Evolutionary conservation across 148 eudicot genomes (phyloP).

Genomic region (Mesembryanthemum crystallinum): DNA sequence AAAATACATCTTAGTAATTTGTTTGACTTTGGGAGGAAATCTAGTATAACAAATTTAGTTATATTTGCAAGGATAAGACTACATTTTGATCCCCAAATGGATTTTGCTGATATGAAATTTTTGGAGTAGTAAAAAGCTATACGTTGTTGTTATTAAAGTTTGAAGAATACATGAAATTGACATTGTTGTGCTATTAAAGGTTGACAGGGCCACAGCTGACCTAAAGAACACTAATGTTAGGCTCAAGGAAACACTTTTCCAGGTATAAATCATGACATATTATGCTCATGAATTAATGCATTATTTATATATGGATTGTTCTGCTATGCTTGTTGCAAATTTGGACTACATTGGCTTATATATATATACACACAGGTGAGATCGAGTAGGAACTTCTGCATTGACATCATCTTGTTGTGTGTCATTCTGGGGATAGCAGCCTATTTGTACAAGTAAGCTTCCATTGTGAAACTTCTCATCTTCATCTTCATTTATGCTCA

Average conservation of each 20-base stretch:
- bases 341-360: neutral
- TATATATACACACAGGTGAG: conserved; percentile 52
- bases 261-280: conserved; percentile 35
- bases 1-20: too few relatives aligned
- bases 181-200: conserved; percentile 33
- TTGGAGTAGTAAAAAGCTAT: neutral
- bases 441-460: conserved; percentile 82
- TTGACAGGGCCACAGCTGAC: conserved; percentile 74
- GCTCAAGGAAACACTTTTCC: conserved; percentile 72
- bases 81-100: neutral
- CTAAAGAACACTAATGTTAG: conserved; percentile 83
- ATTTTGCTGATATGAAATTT: neutral
- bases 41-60: too few relatives aligned
- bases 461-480: neutral
- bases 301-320: neutral
- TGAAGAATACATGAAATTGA: neutral
- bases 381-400: conserved; percentile 84
- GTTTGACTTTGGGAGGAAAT: too few relatives aligned
- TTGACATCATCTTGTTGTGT: conserved; percentile 76
- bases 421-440: conserved; percentile 88
- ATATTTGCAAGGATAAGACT: too few relatives aligned
- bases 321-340: neutral
- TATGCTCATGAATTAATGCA: too few relatives aligned
- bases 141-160: neutral
- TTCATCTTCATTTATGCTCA: neutral